Conservation (phyloP, 345 rosid genomes). For the Combretum micranthum region DNA sequence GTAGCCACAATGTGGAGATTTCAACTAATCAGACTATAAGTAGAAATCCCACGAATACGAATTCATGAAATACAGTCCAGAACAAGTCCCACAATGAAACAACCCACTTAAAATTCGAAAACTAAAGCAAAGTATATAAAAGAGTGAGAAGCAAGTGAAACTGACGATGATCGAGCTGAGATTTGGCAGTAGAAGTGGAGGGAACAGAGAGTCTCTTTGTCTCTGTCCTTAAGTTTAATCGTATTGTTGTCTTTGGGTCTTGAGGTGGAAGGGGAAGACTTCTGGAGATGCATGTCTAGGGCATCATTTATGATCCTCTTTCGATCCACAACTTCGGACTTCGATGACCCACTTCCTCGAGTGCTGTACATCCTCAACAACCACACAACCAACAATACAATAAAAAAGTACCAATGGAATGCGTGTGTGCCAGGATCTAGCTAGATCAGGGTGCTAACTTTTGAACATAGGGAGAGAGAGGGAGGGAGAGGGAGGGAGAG, state of each 20-base stretch:
- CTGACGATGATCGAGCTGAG: conserved; percentile 56
- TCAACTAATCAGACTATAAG: too few species aligned
- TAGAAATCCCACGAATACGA: too few species aligned
- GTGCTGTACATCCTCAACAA: conserved; percentile 41
- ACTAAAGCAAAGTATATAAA: background rate
- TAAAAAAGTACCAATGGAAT: too few species aligned
- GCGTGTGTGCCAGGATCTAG: too few species aligned
- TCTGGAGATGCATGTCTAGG: conserved; percentile 84
- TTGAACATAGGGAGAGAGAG: too few species aligned
- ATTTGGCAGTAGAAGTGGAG: conserved; percentile 68
- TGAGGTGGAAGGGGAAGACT: conserved; percentile 84
- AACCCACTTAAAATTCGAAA: background rate
- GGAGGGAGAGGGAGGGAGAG: too few species aligned
- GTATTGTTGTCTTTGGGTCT: conserved; percentile 56
- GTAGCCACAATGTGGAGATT: too few species aligned
- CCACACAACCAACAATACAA: too few species aligned
- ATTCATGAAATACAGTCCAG: background rate
- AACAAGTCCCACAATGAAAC: background rate
- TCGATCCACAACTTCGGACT: conserved; percentile 84
- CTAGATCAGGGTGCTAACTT: too few species aligned
- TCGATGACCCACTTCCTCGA: conserved; percentile 71
- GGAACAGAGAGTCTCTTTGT: conserved; percentile 56
- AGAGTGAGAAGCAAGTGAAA: conserved; percentile 6
- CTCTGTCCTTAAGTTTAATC: conserved; percentile 46
- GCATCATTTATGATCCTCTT: conserved; percentile 77